Evolutionary conservation across 306 rosid species (phyloP).

Genomic region (Dalbergia cultrata): DNA sequence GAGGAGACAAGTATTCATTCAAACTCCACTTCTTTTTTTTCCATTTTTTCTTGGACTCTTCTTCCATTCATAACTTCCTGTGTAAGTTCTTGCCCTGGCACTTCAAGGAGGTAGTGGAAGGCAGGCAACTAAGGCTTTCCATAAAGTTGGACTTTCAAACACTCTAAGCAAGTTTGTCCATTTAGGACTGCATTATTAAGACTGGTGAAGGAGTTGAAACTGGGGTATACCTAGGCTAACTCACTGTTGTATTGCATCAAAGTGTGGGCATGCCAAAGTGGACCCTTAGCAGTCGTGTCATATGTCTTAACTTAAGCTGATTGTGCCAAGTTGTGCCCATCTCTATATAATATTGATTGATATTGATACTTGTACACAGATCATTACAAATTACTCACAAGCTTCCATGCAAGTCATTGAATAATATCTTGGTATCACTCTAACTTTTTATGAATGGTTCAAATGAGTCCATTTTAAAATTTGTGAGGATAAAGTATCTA

Average conservation of each 20-base stretch:
- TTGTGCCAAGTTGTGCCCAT: not conserved
- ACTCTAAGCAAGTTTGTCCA: slow-evolving; percentile 42
- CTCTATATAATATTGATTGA: not conserved
- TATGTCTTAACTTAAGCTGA: slow-evolving; percentile 12
- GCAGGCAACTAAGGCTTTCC: slow-evolving; percentile 35
- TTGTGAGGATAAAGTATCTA: not conserved
- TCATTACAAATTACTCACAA: not conserved
- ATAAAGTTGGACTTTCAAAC: slow-evolving; percentile 34
- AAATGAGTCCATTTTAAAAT: slow-evolving; percentile 5
- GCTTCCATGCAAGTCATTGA: slow-evolving; percentile 1
- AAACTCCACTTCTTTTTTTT: slow-evolving; percentile 36
- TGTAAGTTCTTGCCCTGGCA: slow-evolving; percentile 26
- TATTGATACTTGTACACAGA: not conserved
- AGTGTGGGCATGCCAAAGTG: slow-evolving; percentile 45
- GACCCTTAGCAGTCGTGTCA: slow-evolving; percentile 43
- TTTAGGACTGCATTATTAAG: slow-evolving; percentile 44
- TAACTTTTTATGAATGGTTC: not conserved
- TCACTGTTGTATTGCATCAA: slow-evolving; percentile 29
- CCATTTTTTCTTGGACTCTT: slow-evolving; percentile 38
- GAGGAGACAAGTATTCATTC: slow-evolving; percentile 45
- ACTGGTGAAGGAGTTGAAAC: slow-evolving; percentile 35
- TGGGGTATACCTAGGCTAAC: not conserved
- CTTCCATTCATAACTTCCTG: slow-evolving; percentile 18
- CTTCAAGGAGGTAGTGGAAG: slow-evolving; percentile 38
- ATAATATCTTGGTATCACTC: not conserved